Conservation (phyloP, 108 stramenopile species). For the Conticribra guillardii region DNA sequence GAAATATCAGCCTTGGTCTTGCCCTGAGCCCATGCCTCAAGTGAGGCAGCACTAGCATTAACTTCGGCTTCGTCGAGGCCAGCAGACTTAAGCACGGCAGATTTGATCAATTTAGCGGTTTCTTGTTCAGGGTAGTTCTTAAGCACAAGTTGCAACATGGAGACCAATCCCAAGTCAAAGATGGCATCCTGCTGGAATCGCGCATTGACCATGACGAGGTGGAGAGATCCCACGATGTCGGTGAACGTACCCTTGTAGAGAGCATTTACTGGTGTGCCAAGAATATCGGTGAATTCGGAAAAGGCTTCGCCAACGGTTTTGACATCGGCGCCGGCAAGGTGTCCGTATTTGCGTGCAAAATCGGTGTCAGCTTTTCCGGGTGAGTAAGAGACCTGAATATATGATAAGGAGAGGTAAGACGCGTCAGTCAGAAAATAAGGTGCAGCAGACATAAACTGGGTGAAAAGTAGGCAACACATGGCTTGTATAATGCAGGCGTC, state of each 20-base stretch:
- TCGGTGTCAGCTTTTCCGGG: constrained; percentile 83
- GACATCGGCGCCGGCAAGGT: constrained; percentile 79
- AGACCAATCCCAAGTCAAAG: constrained; percentile 83
- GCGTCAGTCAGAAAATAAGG: not conserved
- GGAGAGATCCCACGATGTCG: constrained; percentile 92
- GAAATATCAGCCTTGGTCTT: constrained; percentile 88
- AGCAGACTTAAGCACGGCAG: constrained; percentile 79
- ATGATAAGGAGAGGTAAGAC: not conserved
- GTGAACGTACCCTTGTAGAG: constrained; percentile 93
- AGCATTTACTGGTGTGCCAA: constrained; percentile 84
- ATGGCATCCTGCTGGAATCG: constrained; percentile 87
- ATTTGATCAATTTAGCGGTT: constrained; percentile 71
- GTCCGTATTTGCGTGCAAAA: constrained; percentile 80
- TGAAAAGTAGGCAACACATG: not conserved
- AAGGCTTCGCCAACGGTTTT: constrained; percentile 92
- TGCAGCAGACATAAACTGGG: not conserved
- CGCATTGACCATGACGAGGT: constrained; percentile 91
- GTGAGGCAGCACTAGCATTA: constrained; percentile 73
- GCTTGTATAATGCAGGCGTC: no score
- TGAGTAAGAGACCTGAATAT: constrained; percentile 59
- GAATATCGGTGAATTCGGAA: constrained; percentile 79
- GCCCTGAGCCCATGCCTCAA: constrained; percentile 84
- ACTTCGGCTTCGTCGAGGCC: constrained; percentile 84
- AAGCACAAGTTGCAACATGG: constrained; percentile 74
- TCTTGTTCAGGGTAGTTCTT: constrained; percentile 93